A percentile compares a stretch with the other conserved stretches of the same genome.
Conservation (phyloP, 345 rosid species). For the Mangifera indica region DNA sequence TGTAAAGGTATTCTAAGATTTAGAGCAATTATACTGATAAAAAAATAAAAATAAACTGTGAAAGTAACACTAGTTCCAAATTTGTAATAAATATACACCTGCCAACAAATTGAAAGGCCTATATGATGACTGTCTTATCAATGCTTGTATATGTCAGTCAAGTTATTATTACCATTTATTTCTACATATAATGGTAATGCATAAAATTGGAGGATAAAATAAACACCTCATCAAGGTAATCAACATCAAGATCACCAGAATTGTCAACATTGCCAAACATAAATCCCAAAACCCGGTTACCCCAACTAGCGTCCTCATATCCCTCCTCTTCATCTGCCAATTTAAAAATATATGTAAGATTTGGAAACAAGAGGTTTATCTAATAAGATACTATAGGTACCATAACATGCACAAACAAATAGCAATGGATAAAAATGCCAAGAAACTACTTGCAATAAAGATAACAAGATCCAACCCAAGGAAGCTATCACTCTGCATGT, state of each 20-base stretch:
- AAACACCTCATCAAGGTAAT: conserved; percentile 92
- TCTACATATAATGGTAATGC: neutral
- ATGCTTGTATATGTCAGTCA: neutral
- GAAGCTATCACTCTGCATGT: no score
- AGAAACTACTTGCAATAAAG: no score
- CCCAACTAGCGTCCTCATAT: conserved; percentile 66
- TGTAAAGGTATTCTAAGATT: conserved; percentile 35
- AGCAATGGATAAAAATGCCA: neutral
- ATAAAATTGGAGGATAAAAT: conserved; percentile 1
- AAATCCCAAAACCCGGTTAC: conserved; percentile 80
- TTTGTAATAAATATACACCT: neutral
- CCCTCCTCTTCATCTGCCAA: conserved; percentile 74
- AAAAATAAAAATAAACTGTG: neutral
- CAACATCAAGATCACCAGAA: conserved; percentile 93
- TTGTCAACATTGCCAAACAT: conserved; percentile 97
- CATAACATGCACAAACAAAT: neutral
- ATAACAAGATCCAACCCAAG: no score
- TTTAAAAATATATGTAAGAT: conserved; percentile 4
- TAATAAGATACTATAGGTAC: neutral
- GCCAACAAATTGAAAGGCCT: neutral
- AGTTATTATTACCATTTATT: neutral
- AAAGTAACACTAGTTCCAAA: neutral
- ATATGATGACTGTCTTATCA: neutral
- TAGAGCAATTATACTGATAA: neutral
- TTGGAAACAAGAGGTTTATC: conserved; percentile 1